Conservation (phyloP, 371 early-diverging fungal genomes). For the Mucor saturninus region DNA sequence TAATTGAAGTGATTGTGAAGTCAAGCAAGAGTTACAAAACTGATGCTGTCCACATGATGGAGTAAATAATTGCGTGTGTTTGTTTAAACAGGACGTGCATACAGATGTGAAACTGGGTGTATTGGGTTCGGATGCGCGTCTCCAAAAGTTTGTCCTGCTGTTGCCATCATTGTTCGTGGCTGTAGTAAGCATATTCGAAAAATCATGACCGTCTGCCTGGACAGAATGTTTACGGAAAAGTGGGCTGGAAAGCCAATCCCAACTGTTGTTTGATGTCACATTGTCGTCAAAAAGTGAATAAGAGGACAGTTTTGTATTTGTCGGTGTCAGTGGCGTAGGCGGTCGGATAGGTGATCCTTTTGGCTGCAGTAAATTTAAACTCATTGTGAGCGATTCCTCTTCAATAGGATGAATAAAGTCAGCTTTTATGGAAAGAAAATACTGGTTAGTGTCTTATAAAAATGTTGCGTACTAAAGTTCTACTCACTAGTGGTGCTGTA, state of each 20-base stretch:
- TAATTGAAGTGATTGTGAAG: constrained; percentile 6
- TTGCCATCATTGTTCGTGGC: background rate
- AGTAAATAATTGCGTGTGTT: background rate
- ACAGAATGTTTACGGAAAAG: constrained; percentile 32
- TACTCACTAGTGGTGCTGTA: background rate
- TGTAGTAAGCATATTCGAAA: background rate
- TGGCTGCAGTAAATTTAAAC: background rate
- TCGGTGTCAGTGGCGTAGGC: constrained; percentile 8
- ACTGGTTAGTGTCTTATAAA: constrained; percentile 4
- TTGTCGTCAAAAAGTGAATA: constrained; percentile 28
- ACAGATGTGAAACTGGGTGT: background rate
- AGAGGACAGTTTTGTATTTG: background rate
- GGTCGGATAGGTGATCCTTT: constrained; percentile 20
- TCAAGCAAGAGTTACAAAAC: constrained; percentile 26
- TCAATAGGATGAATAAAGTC: constrained; percentile 3
- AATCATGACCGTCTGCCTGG: constrained; percentile 22
- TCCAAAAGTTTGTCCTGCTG: background rate
- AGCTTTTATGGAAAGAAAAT: background rate
- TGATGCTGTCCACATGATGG: constrained; percentile 23
- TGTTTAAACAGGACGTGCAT: constrained; percentile 8
- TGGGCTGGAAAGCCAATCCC: constrained; percentile 14
- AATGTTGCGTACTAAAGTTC: background rate
- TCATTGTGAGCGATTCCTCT: background rate
- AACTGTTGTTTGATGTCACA: background rate
- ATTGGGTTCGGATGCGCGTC: constrained; percentile 16